Conservation (phyloP, 164 flowering plant species). For the Liquidambar formosana region DNA sequence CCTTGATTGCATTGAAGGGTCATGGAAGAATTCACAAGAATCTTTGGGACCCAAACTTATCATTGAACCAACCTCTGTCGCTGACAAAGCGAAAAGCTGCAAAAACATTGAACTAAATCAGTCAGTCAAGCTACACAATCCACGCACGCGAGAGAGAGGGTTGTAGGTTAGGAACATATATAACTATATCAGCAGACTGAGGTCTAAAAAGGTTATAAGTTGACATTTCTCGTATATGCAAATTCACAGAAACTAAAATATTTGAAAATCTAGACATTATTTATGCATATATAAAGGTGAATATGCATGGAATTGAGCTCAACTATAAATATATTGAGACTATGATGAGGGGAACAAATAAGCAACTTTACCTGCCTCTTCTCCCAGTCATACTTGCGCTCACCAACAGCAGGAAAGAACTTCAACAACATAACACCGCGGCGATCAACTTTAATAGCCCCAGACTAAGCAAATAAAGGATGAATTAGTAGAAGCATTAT, state of each 20-base stretch:
- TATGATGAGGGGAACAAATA: background rate
- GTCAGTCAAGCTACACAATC: conserved; percentile 5
- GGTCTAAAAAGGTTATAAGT: background rate
- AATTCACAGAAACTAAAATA: background rate
- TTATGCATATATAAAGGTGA: background rate
- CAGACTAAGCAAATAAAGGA: conserved; percentile 40
- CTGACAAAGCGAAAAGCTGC: conserved; percentile 77
- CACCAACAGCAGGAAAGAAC: conserved; percentile 70
- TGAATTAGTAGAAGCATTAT: conserved; percentile 1
- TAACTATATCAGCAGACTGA: background rate
- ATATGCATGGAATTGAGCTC: background rate
- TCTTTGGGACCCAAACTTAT: conserved; percentile 66
- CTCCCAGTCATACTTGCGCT: conserved; percentile 82
- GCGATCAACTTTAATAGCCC: conserved; percentile 46
- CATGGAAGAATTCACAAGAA: conserved; percentile 90
- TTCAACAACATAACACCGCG: conserved; percentile 61
- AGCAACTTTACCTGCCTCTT: conserved; percentile 62
- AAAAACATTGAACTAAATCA: conserved; percentile 26
- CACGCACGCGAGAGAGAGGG: no score
- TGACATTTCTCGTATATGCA: background rate
- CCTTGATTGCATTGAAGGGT: conserved; percentile 82
- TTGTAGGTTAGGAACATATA: background rate
- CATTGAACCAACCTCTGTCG: conserved; percentile 82
- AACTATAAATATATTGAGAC: no score
- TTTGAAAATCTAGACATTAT: background rate